A percentile compares a stretch with the other conserved stretches of the same genome.
phyloP scores from a whole-genome alignment of 2,329 filamentous ascomycete genomes.

The Alternaria postmessia region DNA sequence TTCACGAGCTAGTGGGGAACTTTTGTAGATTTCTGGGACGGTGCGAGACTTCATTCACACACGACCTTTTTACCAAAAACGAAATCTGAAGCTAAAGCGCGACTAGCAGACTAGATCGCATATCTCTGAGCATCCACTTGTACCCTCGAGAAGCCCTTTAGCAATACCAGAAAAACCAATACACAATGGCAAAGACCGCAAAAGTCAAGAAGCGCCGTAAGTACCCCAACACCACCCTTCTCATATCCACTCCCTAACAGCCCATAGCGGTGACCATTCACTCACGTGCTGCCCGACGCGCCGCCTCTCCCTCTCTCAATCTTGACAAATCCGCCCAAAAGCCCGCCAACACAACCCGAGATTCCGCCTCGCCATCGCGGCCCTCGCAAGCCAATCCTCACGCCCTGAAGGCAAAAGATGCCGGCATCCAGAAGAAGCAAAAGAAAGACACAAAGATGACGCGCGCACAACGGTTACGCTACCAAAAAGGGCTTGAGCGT shows the following conservation, averaged over 20 bases:
- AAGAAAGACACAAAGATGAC: constrained; percentile 55
- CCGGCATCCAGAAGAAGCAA: constrained; percentile 76
- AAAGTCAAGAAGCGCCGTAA: constrained; percentile 57
- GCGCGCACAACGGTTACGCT: constrained; percentile 62
- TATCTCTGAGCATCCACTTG: neutral
- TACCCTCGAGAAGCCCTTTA: neutral
- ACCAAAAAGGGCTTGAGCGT: constrained; percentile 57
- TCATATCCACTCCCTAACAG: constrained; percentile 18
- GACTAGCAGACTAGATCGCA: neutral
- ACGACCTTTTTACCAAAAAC: neutral
- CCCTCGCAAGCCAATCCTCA: constrained; percentile 50
- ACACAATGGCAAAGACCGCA: constrained; percentile 55
- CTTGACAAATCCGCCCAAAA: constrained; percentile 74
- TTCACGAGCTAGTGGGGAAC: constrained; percentile 21
- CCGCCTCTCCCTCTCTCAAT: constrained; percentile 73
- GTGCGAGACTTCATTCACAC: neutral
- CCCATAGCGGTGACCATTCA: constrained; percentile 68
- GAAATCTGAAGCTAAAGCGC: neutral
- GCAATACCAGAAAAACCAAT: neutral
- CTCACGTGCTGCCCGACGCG: constrained; percentile 78
- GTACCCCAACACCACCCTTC: neutral
- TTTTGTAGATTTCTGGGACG: constrained; percentile 15
- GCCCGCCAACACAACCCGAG: constrained; percentile 47
- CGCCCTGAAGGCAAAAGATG: constrained; percentile 73
- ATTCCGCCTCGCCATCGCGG: constrained; percentile 37